Evolutionary conservation across 2,329 filamentous ascomycete species (phyloP), one percentile per base, ranked within the genome.

Genomic region (Orbilia oligospora): DNA sequence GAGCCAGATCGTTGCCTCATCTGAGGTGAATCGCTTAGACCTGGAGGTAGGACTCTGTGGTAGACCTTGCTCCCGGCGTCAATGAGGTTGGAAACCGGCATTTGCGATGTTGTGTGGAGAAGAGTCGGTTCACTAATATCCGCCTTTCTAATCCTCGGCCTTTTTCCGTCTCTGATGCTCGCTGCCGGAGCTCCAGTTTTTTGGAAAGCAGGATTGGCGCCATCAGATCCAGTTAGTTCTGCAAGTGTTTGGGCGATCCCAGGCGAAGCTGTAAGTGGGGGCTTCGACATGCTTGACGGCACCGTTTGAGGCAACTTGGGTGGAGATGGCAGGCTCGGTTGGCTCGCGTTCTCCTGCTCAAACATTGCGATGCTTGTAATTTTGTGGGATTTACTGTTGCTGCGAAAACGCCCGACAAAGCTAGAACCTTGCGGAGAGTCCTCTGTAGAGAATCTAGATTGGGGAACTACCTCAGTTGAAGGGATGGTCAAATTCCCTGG

Each of bases 1-100:
- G 73, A 77, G 5, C 73, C 73, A 27, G 73, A 71, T 64, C 73
- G 58, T 24, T 77, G 73, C 44, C 73, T 65, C 12, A 70, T 12
- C 53, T 77, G 73, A 18, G 73, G 61, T 18, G 67, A 68, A 14
- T 77, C 73, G 20, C 73, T 68, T 4, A 77, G 53, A 27, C 73
- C 61, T 27, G 73, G 73, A 14, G 73, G 73, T 12, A 77, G 14
- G 44, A 77, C 71, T 20, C 65, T 71, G 22, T 49, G 67, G 33
- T 77, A 77, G 22, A 27, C 46, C 30, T 66, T 77, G 10, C 67
- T 64, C 30, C 73, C 73, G n/a, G 73, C 73, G 18, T 77, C 67
- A n/a, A 77, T 77, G 41, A 77, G 67, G 22, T 77, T 77, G 3
- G 73, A 77, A 22, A 77, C 73, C 2, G 73, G 73, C 73, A 77